Evolutionary conservation across 495 filamentous ascomycete species (phyloP), one percentile per base, ranked within the genome.

Genomic region (Usnea hakonensis): DNA sequence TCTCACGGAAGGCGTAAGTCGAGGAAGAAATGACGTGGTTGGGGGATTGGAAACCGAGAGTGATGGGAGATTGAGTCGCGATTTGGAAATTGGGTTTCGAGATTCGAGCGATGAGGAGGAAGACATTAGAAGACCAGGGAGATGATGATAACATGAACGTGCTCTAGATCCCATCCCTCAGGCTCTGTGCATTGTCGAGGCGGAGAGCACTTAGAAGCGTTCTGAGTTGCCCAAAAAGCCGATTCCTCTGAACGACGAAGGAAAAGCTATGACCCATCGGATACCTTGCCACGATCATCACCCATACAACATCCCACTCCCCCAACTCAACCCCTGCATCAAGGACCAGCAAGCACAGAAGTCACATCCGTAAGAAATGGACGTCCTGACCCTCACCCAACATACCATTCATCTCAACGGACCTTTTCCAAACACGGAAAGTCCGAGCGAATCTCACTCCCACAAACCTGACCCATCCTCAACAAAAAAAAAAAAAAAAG

Each of bases 11-110:
- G 75, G 73, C 83, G 7, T 83, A 83, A 13, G 82, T 85, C 64
- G 75, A 48, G 72, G 80, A 52, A 66, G 83, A 56, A 79, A 81
- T 58, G 82, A 77, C 52, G 60, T 81, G 67, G 74, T 81, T 64
- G 63, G 74, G 73, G 63, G 79, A 74, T 68, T 78, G 69, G 61
- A 77, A 72, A 66, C 64, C 33, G 52, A 72, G 66, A 69, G 63
- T 44, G 76, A 81, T 58, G 75, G 83, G 62, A 80, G 91, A 64
- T 69, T 95, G 55, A 91, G 89, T 76, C 80, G 90, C 70, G 91
- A 96, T 40, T 70, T 95, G 59, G 90, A 94, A 72, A 83, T 89
- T 62, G 90, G 89, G 1, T 95, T 95, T 33, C 55, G 62, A 53
- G 62, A 59, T 53, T 64, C 62, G 1, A 81, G 83, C 36, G 87